A percentile compares a stretch with the other conserved stretches of the same genome.
Conservation (phyloP, 805 yeast species). For the Saturnispora bothae region DNA sequence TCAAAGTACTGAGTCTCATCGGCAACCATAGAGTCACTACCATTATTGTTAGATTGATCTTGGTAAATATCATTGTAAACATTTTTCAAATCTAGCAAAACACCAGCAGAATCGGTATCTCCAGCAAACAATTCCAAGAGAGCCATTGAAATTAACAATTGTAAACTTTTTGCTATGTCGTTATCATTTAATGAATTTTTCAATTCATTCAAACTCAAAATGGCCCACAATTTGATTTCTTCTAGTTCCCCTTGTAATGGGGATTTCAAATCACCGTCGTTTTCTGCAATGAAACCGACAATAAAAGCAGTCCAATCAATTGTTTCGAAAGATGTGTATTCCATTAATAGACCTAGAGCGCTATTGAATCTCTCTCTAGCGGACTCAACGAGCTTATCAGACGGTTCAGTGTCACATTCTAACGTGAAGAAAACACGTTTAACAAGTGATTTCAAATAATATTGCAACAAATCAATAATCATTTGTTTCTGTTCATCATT, state of each 20-base stretch:
- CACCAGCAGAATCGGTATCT: conserved; percentile 63
- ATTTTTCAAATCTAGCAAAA: conserved; percentile 59
- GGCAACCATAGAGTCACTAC: conserved; percentile 1
- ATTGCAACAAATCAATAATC: conserved; percentile 9
- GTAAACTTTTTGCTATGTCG: conserved; percentile 41
- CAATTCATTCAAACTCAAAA: conserved; percentile 15
- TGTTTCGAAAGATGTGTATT: conserved; percentile 4
- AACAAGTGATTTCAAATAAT: conserved; percentile 19
- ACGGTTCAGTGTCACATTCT: conserved; percentile 10
- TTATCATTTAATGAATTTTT: conserved; percentile 27
- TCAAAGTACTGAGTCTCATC: conserved; percentile 9
- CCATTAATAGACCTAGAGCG: conserved; percentile 35
- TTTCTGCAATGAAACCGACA: conserved; percentile 32
- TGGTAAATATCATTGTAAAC: conserved; percentile 38
- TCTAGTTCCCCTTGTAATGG: conserved; percentile 35
- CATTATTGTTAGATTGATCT: background rate
- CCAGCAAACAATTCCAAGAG: conserved; percentile 70
- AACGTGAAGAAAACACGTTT: conserved; percentile 15
- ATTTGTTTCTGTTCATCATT: background rate
- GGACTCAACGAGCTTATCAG: conserved; percentile 13
- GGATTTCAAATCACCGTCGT: conserved; percentile 16
- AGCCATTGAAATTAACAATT: conserved; percentile 65
- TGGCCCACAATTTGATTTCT: conserved; percentile 31
- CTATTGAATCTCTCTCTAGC: conserved; percentile 59
- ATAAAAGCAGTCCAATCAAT: conserved; percentile 13